phyloP scores from a whole-genome alignment of 108 stramenopile genomes.

The Stephanodiscus minutulus region DNA sequence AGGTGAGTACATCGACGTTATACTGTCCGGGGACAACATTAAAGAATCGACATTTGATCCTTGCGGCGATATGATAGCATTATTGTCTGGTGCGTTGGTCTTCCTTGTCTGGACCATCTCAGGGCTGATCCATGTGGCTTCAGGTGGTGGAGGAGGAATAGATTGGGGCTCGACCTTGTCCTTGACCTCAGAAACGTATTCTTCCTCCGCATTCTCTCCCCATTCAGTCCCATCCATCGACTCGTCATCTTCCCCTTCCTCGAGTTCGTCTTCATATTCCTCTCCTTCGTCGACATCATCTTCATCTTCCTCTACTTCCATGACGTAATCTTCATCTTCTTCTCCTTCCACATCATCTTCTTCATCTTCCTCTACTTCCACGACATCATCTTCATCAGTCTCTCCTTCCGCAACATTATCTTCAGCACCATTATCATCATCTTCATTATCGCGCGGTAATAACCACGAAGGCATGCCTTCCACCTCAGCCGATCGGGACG shows the following conservation, averaged over 20 bases:
- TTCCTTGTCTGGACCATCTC: constrained; percentile 3
- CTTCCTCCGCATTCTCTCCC: constrained; percentile 4
- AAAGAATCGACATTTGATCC: background rate
- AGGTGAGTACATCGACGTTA: background rate
- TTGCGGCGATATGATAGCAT: background rate
- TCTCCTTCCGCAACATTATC: background rate
- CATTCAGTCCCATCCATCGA: background rate
- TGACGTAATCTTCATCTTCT: background rate
- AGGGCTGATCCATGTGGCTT: constrained; percentile 6
- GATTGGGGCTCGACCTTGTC: background rate
- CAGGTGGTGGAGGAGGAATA: background rate
- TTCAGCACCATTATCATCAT: constrained; percentile 17
- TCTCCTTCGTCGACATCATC: constrained; percentile 16
- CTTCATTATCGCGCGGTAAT: background rate
- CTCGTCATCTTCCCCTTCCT: constrained; percentile 6
- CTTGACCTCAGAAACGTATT: background rate
- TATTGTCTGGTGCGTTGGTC: background rate
- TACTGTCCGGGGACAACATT: background rate
- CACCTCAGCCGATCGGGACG: constrained; percentile 11
- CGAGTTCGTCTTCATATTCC: constrained; percentile 20
- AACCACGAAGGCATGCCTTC: constrained; percentile 18
- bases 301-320: constrained; percentile 21
- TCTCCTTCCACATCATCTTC: background rate
- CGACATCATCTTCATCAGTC: background rate
- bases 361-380: background rate